These are phyloP conservation scores for Oryza longistaminata DNA, from an alignment of 176 grass and related monocot genomes.

Conservation along the genomic window DNA sequence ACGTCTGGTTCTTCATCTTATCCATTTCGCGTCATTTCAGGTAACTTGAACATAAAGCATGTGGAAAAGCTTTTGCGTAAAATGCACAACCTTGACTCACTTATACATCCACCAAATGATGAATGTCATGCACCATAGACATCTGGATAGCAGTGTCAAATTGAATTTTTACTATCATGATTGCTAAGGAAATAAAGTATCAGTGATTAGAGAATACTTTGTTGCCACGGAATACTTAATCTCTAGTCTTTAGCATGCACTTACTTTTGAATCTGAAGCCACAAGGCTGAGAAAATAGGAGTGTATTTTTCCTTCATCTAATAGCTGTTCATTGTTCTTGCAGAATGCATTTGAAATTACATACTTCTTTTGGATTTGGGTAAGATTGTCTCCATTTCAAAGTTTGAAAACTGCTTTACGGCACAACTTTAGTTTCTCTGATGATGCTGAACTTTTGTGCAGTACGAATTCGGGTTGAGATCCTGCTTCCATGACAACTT, in stretches of 20 bases:
- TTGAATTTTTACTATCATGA: neutral
- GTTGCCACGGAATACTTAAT: neutral
- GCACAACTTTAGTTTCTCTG: constrained; percentile 9
- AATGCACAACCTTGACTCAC: neutral
- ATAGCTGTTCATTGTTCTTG: constrained; percentile 26
- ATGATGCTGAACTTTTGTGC: constrained; percentile 28
- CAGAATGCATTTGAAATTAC: constrained; percentile 91
- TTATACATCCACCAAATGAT: neutral
- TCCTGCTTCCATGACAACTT: constrained; percentile 77
- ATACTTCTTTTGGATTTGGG: constrained; percentile 90
- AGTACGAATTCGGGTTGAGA: constrained; percentile 70
- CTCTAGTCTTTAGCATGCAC: neutral
- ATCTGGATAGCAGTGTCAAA: neutral
- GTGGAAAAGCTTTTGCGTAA: neutral
- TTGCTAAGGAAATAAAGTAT: constrained; percentile 6
- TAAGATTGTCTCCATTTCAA: constrained; percentile 38
- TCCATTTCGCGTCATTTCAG: constrained; percentile 85
- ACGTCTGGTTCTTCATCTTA: constrained; percentile 68
- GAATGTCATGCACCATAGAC: neutral
- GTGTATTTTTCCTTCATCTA: neutral
- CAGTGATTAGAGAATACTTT: constrained; percentile 10
- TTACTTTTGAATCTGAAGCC: neutral
- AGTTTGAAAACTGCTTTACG: neutral
- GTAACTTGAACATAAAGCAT: constrained; percentile 36
- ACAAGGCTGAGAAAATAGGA: neutral